Evolutionary conservation across 345 rosid species (phyloP).

Genomic region (Gossypium turneri): DNA sequence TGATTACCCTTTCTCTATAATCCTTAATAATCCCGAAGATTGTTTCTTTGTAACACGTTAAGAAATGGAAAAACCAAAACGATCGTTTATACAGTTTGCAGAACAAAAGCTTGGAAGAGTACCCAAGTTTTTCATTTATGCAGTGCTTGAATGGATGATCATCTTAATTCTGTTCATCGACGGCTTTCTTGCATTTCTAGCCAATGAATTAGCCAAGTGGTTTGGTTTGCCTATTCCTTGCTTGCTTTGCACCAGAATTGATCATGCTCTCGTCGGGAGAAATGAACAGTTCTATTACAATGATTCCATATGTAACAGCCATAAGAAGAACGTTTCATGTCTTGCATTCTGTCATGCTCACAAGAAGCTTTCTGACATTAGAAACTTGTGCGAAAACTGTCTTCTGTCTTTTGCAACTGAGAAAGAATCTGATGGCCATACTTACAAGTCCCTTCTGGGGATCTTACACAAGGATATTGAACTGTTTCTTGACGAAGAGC

Average conservation of each 20-base stretch:
- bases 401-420: conserved; percentile 87
- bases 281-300: conserved; percentile 65
- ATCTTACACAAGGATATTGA: conserved; percentile 76
- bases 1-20: not conserved
- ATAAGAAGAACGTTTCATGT: conserved; percentile 72
- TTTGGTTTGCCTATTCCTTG: conserved; percentile 79
- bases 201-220: conserved; percentile 67
- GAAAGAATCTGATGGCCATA: conserved; percentile 68
- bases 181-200: conserved; percentile 56
- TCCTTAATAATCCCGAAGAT: not conserved
- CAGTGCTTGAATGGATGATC: conserved; percentile 71
- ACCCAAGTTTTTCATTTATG: conserved; percentile 59
- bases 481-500: conserved; percentile 58
- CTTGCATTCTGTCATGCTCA: conserved; percentile 85
- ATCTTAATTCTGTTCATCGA: conserved; percentile 62
- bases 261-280: conserved; percentile 52
- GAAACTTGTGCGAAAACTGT: conserved; percentile 81
- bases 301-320: conserved; percentile 65
- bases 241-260: conserved; percentile 79
- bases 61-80: conserved; percentile 49
- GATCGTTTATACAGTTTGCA: conserved; percentile 54
- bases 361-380: conserved; percentile 74
- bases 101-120: conserved; percentile 70
- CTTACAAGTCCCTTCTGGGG: conserved; percentile 75
- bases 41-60: conserved; percentile 4